Conservation (phyloP, 148 eudicot species). For the Polygonum maritimum region DNA sequence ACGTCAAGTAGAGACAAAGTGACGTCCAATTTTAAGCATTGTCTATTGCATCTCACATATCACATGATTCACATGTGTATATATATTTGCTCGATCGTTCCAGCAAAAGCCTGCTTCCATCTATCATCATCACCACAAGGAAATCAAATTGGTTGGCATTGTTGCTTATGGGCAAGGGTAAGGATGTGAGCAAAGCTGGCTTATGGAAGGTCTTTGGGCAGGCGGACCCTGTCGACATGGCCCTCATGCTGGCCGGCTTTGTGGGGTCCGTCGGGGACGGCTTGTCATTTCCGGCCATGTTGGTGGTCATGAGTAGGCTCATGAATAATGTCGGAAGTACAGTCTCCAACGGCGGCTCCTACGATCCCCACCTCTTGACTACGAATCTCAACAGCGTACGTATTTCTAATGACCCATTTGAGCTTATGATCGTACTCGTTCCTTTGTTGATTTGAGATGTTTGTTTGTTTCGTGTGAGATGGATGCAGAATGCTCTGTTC, state of each 20-base stretch:
- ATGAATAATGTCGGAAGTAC: constrained; percentile 52
- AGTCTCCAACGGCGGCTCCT: constrained; percentile 16
- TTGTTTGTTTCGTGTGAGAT: too few relatives aligned
- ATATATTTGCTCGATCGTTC: neutral
- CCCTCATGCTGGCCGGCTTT: constrained; percentile 50
- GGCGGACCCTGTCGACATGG: constrained; percentile 47
- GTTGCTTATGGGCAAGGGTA: neutral
- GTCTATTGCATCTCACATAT: neutral
- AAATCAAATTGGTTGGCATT: neutral
- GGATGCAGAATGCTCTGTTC: constrained; percentile 44
- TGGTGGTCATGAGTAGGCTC: constrained; percentile 40
- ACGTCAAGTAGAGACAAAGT: neutral
- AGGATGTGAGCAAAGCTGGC: constrained; percentile 17
- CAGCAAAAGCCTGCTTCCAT: neutral
- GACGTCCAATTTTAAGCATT: neutral
- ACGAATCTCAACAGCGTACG: constrained; percentile 44
- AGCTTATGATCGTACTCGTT: too few relatives aligned
- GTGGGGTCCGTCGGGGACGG: constrained; percentile 69
- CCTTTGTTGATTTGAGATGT: too few relatives aligned
- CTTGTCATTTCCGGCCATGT: constrained; percentile 39
- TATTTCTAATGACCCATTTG: too few relatives aligned
- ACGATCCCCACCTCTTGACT: constrained; percentile 17
- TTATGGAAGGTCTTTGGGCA: constrained; percentile 68
- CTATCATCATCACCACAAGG: neutral
- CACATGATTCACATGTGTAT: neutral